Evolutionary conservation across 352 stramenopile species (phyloP).

Genomic region (Stramenopiles sp.): DNA sequence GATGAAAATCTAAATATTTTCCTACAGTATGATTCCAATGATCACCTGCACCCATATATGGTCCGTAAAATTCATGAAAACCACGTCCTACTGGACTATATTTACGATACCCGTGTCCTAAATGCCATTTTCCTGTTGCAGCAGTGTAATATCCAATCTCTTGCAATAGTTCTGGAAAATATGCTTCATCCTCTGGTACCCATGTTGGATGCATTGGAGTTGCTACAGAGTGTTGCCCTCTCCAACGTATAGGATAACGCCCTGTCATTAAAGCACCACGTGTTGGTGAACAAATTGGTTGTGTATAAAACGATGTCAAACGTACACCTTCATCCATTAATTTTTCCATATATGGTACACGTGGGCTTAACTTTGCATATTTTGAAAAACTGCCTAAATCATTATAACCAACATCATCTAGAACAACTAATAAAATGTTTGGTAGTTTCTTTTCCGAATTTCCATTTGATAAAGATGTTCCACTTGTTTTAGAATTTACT

Average conservation of each 20-base stretch:
- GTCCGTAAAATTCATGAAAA: constrained; percentile 18
- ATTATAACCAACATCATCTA: constrained; percentile 15
- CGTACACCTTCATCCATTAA: constrained; percentile 11
- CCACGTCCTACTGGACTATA: constrained; percentile 22
- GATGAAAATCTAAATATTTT: too few species aligned
- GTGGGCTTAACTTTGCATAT: background rate
- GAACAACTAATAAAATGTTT: constrained; percentile 13
- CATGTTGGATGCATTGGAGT: background rate
- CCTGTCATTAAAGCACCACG: constrained; percentile 15
- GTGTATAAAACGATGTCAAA: constrained; percentile 18
- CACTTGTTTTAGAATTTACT: too few species aligned
- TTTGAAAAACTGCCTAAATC: background rate
- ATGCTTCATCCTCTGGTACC: constrained; percentile 13
- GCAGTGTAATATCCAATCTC: constrained; percentile 16
- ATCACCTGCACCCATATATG: background rate
- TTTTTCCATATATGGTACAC: constrained; percentile 18
- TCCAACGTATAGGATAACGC: constrained; percentile 11
- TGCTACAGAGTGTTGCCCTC: background rate
- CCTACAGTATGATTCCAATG: constrained; percentile 6
- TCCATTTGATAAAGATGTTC: too few species aligned
- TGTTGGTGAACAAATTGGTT: constrained; percentile 19
- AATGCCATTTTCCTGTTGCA: constrained; percentile 25
- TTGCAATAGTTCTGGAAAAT: constrained; percentile 17
- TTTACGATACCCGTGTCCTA: constrained; percentile 20
- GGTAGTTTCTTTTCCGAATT: too few species aligned